Conservation (phyloP, 2,329 filamentous ascomycete genomes). For the Colletotrichum plurivorum region DNA sequence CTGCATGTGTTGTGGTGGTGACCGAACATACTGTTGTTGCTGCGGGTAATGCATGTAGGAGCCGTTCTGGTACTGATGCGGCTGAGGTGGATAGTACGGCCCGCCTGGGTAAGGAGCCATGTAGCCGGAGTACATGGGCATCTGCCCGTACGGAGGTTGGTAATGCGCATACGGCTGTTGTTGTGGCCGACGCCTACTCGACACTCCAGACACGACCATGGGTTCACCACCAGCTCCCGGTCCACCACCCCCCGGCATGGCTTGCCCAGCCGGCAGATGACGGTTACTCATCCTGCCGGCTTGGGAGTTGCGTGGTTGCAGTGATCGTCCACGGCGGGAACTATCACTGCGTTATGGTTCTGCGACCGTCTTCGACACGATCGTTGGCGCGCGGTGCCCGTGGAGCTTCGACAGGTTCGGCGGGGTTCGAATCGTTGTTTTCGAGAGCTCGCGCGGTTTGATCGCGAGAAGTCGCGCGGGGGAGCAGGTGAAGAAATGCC, state of each 20-base stretch:
- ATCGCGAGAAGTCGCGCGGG: slow-evolving; percentile 21
- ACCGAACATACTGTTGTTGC: slow-evolving; percentile 59
- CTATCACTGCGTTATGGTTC: slow-evolving; percentile 38
- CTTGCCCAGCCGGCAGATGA: slow-evolving; percentile 84
- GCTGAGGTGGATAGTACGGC: slow-evolving; percentile 66
- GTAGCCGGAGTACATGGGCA: slow-evolving; percentile 64
- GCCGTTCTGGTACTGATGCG: slow-evolving; percentile 71
- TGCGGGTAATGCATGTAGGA: slow-evolving; percentile 65
- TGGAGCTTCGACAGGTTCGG: slow-evolving; percentile 34
- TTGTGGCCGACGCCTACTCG: slow-evolving; percentile 55
- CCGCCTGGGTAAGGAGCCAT: slow-evolving; percentile 63
- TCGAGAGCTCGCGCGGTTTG: slow-evolving; percentile 17
- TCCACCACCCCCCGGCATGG: slow-evolving; percentile 63
- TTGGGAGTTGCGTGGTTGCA: slow-evolving; percentile 59
- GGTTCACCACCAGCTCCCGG: slow-evolving; percentile 47
- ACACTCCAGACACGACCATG: slow-evolving; percentile 48
- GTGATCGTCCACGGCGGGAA: slow-evolving; percentile 42
- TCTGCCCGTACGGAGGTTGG: slow-evolving; percentile 42
- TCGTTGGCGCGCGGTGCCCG: slow-evolving; percentile 30
- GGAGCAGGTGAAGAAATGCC: slow-evolving; percentile 4
- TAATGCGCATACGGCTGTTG: slow-evolving; percentile 52
- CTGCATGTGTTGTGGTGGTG: slow-evolving; percentile 67
- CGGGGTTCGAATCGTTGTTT: slow-evolving; percentile 14
- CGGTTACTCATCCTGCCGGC: slow-evolving; percentile 83
- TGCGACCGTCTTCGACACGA: slow-evolving; percentile 30